phyloP scores from a whole-genome alignment of 306 rosid species.

The Prunus campanulata region DNA sequence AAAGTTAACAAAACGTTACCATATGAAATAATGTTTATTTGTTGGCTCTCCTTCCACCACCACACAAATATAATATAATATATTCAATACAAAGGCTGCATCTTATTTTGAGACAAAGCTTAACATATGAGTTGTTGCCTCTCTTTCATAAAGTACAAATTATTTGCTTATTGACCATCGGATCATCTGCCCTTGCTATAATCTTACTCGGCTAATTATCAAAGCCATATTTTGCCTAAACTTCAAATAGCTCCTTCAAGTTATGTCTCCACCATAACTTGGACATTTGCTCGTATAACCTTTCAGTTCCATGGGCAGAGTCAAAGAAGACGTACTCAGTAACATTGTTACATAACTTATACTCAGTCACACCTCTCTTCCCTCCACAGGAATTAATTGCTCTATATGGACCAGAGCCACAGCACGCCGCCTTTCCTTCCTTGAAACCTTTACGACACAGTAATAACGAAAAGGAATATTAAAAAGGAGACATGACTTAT shows the following conservation, averaged over 20 bases:
- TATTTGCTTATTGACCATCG: no score
- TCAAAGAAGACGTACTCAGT: conserved; percentile 45
- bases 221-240: neutral
- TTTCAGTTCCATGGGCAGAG: conserved; percentile 42
- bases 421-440: conserved; percentile 34
- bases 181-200: neutral
- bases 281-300: conserved; percentile 27
- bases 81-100: no score
- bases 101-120: no score
- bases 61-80: no score
- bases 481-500: no score
- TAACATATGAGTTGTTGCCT: no score
- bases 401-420: conserved; percentile 35
- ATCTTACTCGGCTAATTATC: no score
- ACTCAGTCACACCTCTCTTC: conserved; percentile 38
- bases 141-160: no score
- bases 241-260: conserved; percentile 36
- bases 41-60: no score
- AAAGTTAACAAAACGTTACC: no score
- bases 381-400: conserved; percentile 35
- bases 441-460: conserved; percentile 24
- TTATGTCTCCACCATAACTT: conserved; percentile 36
- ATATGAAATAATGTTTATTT: no score
- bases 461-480: neutral
- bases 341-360: conserved; percentile 36